These are phyloP conservation scores for Adansonia rubrostipa DNA, from an alignment of 441 rosid species.

Conservation along the genomic window DNA sequence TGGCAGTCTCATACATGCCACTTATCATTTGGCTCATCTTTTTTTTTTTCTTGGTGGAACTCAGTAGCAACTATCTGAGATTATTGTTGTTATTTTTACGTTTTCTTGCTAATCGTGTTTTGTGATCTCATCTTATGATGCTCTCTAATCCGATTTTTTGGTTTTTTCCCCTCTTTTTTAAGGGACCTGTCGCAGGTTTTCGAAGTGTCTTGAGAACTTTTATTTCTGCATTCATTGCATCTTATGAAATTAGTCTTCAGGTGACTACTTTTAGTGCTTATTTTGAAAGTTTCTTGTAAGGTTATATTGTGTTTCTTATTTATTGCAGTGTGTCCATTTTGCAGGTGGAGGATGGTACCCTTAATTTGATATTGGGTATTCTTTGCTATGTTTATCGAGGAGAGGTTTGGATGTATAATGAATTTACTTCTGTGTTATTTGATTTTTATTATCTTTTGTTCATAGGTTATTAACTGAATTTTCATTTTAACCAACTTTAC, in stretches of 20 bases:
- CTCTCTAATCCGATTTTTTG: slow-evolving; percentile 22
- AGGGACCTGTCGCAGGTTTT: slow-evolving; percentile 87
- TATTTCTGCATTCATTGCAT: slow-evolving; percentile 95
- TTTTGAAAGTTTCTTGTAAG: slow-evolving; percentile 19
- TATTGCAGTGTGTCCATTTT: slow-evolving; percentile 33
- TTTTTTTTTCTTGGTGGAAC: slow-evolving; percentile 8
- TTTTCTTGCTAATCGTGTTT: slow-evolving; percentile 15
- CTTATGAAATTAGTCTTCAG: slow-evolving; percentile 94
- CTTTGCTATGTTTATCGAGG: slow-evolving; percentile 88
- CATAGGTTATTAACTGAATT: slow-evolving; percentile 33
- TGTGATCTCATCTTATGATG: slow-evolving; percentile 11
- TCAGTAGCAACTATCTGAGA: slow-evolving; percentile 19
- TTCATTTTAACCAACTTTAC: slow-evolving; percentile 35
- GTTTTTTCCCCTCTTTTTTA: slow-evolving; percentile 16
- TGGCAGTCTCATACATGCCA: slow-evolving; percentile 24
- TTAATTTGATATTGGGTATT: slow-evolving; percentile 81
- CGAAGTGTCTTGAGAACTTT: slow-evolving; percentile 89
- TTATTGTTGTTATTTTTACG: slow-evolving; percentile 1
- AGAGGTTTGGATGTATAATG: slow-evolving; percentile 64
- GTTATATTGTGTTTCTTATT: slow-evolving; percentile 21
- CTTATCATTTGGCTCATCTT: slow-evolving; percentile 26
- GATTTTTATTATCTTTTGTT: slow-evolving; percentile 21
- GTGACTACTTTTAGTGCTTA: slow-evolving; percentile 39
- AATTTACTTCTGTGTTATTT: slow-evolving; percentile 27
- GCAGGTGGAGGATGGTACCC: slow-evolving; percentile 74